Conservation (phyloP, 2,329 filamentous ascomycete species). For the Ascomycota sp. region DNA sequence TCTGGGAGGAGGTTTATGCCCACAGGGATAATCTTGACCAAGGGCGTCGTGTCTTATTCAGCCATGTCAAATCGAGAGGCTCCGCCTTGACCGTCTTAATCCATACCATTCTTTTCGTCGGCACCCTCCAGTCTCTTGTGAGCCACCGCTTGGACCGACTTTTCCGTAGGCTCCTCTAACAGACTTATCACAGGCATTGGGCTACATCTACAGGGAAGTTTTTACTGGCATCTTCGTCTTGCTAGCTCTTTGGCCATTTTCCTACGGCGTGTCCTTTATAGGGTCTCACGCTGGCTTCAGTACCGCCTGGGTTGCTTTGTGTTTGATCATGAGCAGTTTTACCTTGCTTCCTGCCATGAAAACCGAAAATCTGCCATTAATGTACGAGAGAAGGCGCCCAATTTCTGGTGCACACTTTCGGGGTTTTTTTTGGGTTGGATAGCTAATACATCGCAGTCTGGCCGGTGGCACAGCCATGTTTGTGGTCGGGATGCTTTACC, state of each 20-base stretch:
- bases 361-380: conserved; percentile 51
- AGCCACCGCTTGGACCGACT: conserved; percentile 10
- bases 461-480: conserved; percentile 64
- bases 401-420: no score
- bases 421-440: no score
- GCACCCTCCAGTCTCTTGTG: conserved; percentile 59
- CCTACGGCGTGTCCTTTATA: conserved; percentile 56
- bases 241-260: conserved; percentile 56
- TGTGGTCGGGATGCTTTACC: conserved; percentile 52
- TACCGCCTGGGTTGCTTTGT: conserved; percentile 55
- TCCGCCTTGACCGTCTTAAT: conserved; percentile 38
- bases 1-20: conserved; percentile 91
- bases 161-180: background rate
- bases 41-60: conserved; percentile 48
- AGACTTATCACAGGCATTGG: conserved; percentile 43
- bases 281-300: conserved; percentile 41
- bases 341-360: conserved; percentile 80
- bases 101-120: conserved; percentile 48
- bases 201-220: conserved; percentile 79
- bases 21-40: conserved; percentile 47
- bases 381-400: no score
- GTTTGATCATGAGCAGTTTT: conserved; percentile 71
- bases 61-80: conserved; percentile 40
- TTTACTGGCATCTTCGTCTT: conserved; percentile 63
- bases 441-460: conserved; percentile 26